phyloP scores from a whole-genome alignment of 2,329 filamentous ascomycete species.

The Sphaerostilbella broomeana region DNA sequence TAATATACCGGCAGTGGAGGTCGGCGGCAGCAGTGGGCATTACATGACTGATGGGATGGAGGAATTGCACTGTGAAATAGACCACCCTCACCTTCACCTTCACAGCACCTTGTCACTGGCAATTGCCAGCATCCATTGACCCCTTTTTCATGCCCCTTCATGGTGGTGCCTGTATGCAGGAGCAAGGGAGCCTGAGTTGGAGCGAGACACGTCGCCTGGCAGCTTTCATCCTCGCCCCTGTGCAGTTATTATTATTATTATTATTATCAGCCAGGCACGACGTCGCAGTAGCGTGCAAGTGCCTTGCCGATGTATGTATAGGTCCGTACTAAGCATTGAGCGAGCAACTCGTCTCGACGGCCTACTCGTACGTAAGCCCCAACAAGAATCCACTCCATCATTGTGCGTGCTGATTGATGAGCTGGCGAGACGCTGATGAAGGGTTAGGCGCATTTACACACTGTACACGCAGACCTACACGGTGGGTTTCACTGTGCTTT shows the following conservation, averaged over 20 bases:
- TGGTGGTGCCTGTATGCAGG: no score
- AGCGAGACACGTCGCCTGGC: slow-evolving; percentile 4
- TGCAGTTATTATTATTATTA: neutral
- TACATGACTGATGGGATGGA: no score
- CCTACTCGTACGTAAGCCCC: slow-evolving; percentile 8
- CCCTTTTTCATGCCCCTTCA: no score
- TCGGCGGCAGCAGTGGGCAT: no score
- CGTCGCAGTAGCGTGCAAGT: no score
- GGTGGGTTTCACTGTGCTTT: neutral
- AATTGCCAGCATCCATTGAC: no score
- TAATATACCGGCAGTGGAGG: no score
- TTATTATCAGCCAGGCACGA: no score
- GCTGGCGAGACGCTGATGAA: neutral
- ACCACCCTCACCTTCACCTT: no score
- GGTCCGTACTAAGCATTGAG: neutral
- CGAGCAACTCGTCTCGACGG: neutral
- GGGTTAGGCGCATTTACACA: neutral
- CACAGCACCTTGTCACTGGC: no score
- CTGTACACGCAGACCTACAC: neutral
- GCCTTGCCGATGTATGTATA: neutral
- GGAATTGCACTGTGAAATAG: no score
- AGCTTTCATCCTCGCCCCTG: slow-evolving; percentile 1
- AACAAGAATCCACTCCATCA: slow-evolving; percentile 2
- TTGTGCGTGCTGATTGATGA: slow-evolving; percentile 9
- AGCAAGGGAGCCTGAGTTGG: slow-evolving; percentile 4